Conservation (phyloP, 306 rosid species). For the Cicer judaicum region DNA sequence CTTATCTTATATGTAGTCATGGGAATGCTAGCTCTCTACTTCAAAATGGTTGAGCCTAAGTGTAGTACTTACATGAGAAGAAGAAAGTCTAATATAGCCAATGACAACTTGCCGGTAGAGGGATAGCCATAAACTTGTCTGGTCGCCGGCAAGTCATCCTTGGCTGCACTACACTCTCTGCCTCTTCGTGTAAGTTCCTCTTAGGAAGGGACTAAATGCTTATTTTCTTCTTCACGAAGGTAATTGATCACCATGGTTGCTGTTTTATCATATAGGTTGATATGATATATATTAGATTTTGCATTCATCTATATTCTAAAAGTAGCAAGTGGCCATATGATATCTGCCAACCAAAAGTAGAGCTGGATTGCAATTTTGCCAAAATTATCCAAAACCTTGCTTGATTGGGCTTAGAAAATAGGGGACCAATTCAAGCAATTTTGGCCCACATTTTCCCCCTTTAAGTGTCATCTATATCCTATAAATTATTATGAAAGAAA, state of each 20-base stretch:
- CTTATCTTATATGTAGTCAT: constrained; percentile 5
- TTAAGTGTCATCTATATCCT: constrained; percentile 43
- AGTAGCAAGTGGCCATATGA: constrained; percentile 48
- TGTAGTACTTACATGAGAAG: constrained; percentile 50
- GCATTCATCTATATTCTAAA: constrained; percentile 42
- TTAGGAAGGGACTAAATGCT: constrained; percentile 32
- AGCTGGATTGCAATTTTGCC: constrained; percentile 35
- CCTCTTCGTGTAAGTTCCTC: constrained; percentile 57
- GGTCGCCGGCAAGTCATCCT: constrained; percentile 69
- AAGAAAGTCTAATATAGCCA: constrained; percentile 62
- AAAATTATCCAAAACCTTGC: constrained; percentile 45
- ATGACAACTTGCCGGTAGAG: constrained; percentile 55
- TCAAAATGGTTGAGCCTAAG: constrained; percentile 46
- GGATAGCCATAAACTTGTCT: too few species aligned
- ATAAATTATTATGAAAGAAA: constrained; percentile 28
- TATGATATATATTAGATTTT: constrained; percentile 21
- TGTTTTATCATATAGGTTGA: background rate
- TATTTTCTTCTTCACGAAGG: constrained; percentile 34
- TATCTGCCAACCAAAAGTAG: constrained; percentile 43
- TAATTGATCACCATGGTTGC: constrained; percentile 22
- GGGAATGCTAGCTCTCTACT: background rate
- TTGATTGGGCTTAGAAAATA: constrained; percentile 47
- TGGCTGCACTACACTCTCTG: constrained; percentile 56
- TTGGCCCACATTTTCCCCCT: constrained; percentile 38
- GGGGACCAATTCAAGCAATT: constrained; percentile 50